Evolutionary conservation across 1,284 basidiomycete genomes (phyloP).

Genomic region (Pseudozyma sp.): DNA sequence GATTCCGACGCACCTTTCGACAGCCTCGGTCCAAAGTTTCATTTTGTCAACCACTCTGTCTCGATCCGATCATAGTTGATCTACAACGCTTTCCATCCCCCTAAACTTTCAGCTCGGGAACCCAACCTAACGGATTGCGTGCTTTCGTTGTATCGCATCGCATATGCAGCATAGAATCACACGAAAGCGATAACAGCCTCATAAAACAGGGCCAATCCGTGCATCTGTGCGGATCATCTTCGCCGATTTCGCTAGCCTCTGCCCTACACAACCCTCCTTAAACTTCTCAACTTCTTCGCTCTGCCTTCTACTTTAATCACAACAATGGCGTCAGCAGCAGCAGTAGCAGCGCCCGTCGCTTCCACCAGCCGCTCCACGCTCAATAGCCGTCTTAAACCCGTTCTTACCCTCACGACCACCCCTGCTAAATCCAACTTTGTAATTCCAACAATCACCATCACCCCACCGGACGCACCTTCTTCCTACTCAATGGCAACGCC

Average conservation of each 20-base stretch:
- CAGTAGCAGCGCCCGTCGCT: constrained; percentile 10
- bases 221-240: too few relatives aligned
- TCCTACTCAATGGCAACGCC: constrained; percentile 38
- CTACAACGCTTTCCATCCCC: neutral
- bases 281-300: too few relatives aligned
- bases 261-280: too few relatives aligned
- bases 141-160: too few relatives aligned
- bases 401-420: constrained; percentile 19
- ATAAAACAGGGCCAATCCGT: too few relatives aligned
- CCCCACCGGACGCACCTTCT: constrained; percentile 42
- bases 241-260: too few relatives aligned
- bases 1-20: too few relatives aligned
- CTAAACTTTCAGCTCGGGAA: too few relatives aligned
- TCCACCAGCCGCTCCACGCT: neutral
- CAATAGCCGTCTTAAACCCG: constrained; percentile 3
- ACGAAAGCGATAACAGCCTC: too few relatives aligned
- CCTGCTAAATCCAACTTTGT: constrained; percentile 9
- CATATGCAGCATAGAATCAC: too few relatives aligned
- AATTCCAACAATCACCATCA: constrained; percentile 55
- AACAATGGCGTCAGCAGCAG: constrained; percentile 28
- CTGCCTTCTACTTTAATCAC: neutral
- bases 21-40: too few relatives aligned
- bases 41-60: neutral
- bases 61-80: neutral
- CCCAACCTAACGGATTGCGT: too few relatives aligned